Conservation (phyloP, 257 asterid species). For the Catharanthus roseus region DNA sequence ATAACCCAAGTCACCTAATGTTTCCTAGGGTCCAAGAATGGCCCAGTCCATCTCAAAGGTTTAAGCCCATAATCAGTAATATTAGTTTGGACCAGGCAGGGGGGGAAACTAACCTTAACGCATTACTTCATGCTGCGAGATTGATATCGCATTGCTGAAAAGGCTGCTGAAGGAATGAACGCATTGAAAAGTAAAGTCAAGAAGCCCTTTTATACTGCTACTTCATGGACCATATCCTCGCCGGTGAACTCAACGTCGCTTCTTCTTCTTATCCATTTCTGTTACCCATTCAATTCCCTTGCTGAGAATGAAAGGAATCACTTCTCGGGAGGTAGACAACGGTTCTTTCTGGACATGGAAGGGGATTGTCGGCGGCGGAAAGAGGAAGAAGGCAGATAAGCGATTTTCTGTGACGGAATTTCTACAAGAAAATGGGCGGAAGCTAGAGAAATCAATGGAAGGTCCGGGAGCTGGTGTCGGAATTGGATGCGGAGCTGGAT, state of each 20-base stretch:
- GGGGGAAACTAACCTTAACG: too few relatives aligned
- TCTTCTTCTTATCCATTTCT: neutral
- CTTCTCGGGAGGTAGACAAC: conserved; percentile 28
- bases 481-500: conserved; percentile 70
- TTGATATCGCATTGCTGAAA: too few relatives aligned
- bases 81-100: too few relatives aligned
- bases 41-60: too few relatives aligned
- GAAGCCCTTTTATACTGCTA: too few relatives aligned
- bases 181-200: too few relatives aligned
- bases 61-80: too few relatives aligned
- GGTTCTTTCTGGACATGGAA: conserved; percentile 56
- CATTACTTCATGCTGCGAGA: too few relatives aligned
- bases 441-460: conserved; percentile 34
- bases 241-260: neutral
- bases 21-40: too few relatives aligned
- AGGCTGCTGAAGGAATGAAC: too few relatives aligned
- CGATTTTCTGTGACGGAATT: conserved; percentile 39
- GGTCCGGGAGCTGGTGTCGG: conserved; percentile 88
- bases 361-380: conserved; percentile 25
- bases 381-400: conserved; percentile 30
- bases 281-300: neutral
- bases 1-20: too few relatives aligned
- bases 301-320: conserved; percentile 30
- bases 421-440: conserved; percentile 39
- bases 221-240: too few relatives aligned